Base-by-base conservation (phyloP, 176 grass and related monocot species). In the Lolium multiflorum region DNA sequence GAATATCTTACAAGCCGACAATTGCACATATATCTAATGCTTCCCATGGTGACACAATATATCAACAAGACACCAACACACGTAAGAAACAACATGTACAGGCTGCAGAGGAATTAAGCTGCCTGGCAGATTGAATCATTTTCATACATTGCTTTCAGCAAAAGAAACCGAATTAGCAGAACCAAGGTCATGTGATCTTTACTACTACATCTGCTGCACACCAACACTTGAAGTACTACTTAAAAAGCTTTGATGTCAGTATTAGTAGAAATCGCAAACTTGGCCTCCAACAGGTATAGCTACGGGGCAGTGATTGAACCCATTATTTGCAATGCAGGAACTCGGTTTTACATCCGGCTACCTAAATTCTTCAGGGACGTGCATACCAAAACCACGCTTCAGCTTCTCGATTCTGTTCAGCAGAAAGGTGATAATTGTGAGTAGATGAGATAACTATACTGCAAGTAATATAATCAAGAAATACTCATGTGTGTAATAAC, bases 381-480 rank as follows among this genome's bases (percentile, higher is more conserved):
- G 92, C 97, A 98, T 96, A 38, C 97, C 97, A 82, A 98, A 94
- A 87, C 97, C 97, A 13, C 82, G 92, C 88, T 94, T 94, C 90
- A 96, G 85, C 84, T 92, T 96, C 82, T 98, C 97, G 61, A 98
- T 90, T 83, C 97, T 98, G 77, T 66, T 80, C 35, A 91, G 82
- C 46, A 76, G 72, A 83, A 91, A 79, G 49, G 22, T 59, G 60
- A 59, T 31, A 72, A 83, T 13, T 44, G 76, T 88, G 18, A 92
- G 80, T 70, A 60, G 12, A 68, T 39, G 21, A 24, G 4, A 52
- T 26, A 20, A 46, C 7, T 9, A 78, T 14, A 86, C 18, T 51
- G 22, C 14, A 87, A 80, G 24, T 3, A 69, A 68, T 52, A 26
- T 54, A 43, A 67, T 70, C 20, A 47, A 63, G 18, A 86, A 76